Evolutionary conservation across 768 basidiomycete species (phyloP).

Genomic region (Lactifluus subvellereus): DNA sequence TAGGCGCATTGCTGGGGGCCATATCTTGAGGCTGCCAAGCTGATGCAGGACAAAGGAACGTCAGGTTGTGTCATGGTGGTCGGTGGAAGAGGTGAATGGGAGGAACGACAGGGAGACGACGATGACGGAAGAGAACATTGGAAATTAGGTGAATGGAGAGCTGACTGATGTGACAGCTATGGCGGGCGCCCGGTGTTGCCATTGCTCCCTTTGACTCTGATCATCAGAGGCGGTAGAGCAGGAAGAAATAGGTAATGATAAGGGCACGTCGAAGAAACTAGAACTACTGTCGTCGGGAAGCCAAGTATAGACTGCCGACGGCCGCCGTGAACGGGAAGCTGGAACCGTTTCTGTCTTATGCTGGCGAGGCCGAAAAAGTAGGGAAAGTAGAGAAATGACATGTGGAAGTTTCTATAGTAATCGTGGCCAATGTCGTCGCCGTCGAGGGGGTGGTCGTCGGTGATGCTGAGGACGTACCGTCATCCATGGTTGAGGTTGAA

Average conservation of each 20-base stretch:
- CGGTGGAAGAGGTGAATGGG: conserved; percentile 23
- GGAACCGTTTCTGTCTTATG: conserved; percentile 23
- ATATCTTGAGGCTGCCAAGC: conserved; percentile 85
- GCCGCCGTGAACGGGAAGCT: conserved; percentile 23
- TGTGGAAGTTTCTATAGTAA: conserved; percentile 22
- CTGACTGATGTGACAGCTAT: conserved; percentile 21
- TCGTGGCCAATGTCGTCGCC: conserved; percentile 43
- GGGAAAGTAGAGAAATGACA: conserved; percentile 24
- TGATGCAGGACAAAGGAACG: conserved; percentile 41
- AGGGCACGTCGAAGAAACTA: conserved; percentile 13
- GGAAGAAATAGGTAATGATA: conserved; percentile 15
- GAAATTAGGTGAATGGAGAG: conserved; percentile 23
- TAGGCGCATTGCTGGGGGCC: conserved; percentile 51
- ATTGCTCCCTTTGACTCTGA: conserved; percentile 24
- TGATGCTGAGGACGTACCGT: conserved; percentile 84
- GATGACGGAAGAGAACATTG: conserved; percentile 25
- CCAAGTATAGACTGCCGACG: conserved; percentile 27
- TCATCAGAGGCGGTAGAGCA: conserved; percentile 25
- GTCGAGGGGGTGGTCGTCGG: conserved; percentile 51
- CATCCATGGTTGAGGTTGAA: conserved; percentile 42
- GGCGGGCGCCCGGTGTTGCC: conserved; percentile 22
- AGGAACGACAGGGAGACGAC: conserved; percentile 28
- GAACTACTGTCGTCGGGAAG: conserved; percentile 21
- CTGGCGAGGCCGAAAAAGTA: conserved; percentile 22
- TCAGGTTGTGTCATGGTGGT: conserved; percentile 37